Percentiles rank a stretch among this genome's conserved stretches.
These are phyloP conservation scores for Aspergillus fumigatiaffinis DNA, from an alignment of 2,329 filamentous ascomycete genomes.

Conservation along the genomic window DNA sequence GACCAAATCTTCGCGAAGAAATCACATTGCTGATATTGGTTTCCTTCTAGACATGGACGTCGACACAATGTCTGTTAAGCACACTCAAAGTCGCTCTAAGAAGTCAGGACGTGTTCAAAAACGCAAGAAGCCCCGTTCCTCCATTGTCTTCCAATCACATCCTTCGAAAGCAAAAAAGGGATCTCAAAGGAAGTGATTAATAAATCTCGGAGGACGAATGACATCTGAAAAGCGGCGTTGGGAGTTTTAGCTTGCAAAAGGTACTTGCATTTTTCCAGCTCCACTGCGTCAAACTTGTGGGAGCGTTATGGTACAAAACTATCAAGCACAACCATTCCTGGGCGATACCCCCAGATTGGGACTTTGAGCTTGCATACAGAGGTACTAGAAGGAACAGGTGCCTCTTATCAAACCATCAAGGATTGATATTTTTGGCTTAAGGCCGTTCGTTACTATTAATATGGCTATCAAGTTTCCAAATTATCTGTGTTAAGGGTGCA, in stretches of 20 bases:
- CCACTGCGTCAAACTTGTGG: background rate
- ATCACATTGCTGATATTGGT: background rate
- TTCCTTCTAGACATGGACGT: slow-evolving; percentile 37
- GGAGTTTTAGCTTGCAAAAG: background rate
- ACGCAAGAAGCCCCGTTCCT: slow-evolving; percentile 32
- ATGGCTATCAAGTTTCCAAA: background rate
- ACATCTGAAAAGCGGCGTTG: background rate
- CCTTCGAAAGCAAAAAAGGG: slow-evolving; percentile 29
- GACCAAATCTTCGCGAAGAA: background rate
- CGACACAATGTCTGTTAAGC: slow-evolving; percentile 22
- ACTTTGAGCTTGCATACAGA: background rate
- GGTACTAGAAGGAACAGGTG: background rate
- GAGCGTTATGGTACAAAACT: background rate
- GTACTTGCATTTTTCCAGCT: background rate
- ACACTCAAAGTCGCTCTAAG: slow-evolving; percentile 20
- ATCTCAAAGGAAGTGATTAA: slow-evolving; percentile 30
- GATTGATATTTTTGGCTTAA: background rate
- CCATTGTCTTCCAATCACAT: slow-evolving; percentile 37
- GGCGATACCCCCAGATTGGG: background rate
- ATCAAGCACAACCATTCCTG: background rate
- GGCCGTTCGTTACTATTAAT: background rate
- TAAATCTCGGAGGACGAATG: background rate
- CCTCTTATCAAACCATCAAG: background rate
- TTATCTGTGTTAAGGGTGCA: background rate
- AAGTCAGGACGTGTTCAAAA: slow-evolving; percentile 39